A percentile compares a stretch with the other conserved stretches of the same genome.
Conservation (phyloP, 257 asterid genomes). For the Paraleonurus japonicus region DNA sequence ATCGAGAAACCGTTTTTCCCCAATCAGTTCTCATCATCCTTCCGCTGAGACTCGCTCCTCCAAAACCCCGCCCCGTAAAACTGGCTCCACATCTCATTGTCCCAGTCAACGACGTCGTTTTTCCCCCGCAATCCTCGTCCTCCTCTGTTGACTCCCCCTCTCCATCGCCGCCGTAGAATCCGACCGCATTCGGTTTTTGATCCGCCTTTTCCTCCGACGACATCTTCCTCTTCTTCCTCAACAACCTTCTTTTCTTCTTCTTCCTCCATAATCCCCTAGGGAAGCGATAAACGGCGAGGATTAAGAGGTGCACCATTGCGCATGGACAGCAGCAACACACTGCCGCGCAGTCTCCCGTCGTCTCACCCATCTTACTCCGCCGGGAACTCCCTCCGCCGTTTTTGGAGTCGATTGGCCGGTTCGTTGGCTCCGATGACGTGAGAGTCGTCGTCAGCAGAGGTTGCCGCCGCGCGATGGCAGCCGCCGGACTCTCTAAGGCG, state of each 20-base stretch:
- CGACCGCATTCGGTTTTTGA: slow-evolving; percentile 12
- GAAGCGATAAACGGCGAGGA: slow-evolving; percentile 48
- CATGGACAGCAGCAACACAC: slow-evolving; percentile 60
- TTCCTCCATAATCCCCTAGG: slow-evolving; percentile 47
- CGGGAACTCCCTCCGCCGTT: slow-evolving; percentile 20
- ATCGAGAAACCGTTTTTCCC: neutral
- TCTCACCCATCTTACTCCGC: slow-evolving; percentile 47
- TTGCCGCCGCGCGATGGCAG: slow-evolving; percentile 27
- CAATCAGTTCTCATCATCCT: slow-evolving; percentile 19
- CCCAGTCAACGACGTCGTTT: slow-evolving; percentile 48
- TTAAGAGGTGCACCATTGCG: slow-evolving; percentile 36
- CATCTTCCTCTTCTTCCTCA: slow-evolving; percentile 35
- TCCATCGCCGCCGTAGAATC: slow-evolving; percentile 17
- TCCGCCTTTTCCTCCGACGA: slow-evolving; percentile 23
- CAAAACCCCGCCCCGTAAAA: slow-evolving; percentile 52
- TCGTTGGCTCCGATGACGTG: slow-evolving; percentile 22
- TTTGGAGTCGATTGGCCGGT: neutral
- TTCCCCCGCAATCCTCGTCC: slow-evolving; percentile 27
- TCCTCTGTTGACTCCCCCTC: slow-evolving; percentile 27
- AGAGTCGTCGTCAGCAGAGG: slow-evolving; percentile 31
- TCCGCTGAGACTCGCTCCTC: slow-evolving; percentile 45
- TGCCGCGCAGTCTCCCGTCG: slow-evolving; percentile 61
- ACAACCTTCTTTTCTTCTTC: slow-evolving; percentile 38
- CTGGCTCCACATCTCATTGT: slow-evolving; percentile 47
- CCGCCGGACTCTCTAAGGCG: slow-evolving; percentile 27